Conservation (phyloP, 108 stramenopile genomes). For the Ochromonas danica region DNA sequence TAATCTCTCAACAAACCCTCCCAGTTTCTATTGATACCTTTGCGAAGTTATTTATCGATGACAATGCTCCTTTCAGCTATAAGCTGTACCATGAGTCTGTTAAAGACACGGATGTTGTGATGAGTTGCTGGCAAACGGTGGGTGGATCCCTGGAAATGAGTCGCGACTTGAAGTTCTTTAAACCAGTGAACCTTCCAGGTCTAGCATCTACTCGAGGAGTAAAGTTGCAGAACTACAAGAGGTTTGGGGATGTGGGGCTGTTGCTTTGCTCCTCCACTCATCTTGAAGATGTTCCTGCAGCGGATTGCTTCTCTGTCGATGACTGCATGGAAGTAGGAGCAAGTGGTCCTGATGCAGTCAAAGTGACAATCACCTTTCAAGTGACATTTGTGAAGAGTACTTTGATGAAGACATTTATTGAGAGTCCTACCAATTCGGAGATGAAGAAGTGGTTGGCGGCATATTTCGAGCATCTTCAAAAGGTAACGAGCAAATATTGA, state of each 20-base stretch:
- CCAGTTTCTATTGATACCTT: neutral
- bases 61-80: neutral
- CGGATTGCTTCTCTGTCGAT: conserved; percentile 20
- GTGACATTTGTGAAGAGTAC: conserved; percentile 27
- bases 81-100: neutral
- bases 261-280: neutral
- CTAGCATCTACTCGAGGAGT: neutral
- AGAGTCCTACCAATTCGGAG: neutral
- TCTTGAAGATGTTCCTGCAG: conserved; percentile 22
- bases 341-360: neutral
- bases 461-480: too few species aligned
- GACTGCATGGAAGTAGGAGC: neutral
- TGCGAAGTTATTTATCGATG: neutral
- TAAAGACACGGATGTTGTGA: conserved; percentile 10
- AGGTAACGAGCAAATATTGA: too few species aligned
- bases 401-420: conserved; percentile 1
- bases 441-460: conserved; percentile 1
- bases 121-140: too few species aligned
- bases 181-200: neutral
- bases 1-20: neutral
- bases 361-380: neutral
- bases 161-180: conserved; percentile 1
- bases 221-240: neutral
- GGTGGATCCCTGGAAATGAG: neutral
- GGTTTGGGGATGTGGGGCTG: neutral